These are phyloP conservation scores for Coemansia sp. DNA, from an alignment of 192 early-diverging fungal species.

Conservation along the genomic window DNA sequence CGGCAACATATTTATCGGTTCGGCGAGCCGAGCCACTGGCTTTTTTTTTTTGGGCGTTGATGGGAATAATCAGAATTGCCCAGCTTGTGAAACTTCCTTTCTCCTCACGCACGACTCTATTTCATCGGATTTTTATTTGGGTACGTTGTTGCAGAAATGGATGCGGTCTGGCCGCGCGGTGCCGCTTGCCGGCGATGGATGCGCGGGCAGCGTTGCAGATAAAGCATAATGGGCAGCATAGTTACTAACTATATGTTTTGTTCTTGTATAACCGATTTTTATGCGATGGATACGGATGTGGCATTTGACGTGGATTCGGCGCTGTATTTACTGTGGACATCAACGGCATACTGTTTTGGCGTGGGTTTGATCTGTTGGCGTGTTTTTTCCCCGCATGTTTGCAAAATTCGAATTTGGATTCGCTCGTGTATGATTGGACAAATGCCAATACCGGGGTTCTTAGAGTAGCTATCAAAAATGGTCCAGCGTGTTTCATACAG, in stretches of 20 bases:
- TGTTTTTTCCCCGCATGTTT: too few species aligned
- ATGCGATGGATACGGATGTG: too few species aligned
- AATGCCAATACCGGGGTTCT: neutral
- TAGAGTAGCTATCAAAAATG: conserved; percentile 49
- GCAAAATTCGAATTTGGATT: too few species aligned
- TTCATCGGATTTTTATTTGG: conserved; percentile 7
- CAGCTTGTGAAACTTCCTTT: conserved; percentile 11
- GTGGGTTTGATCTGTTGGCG: too few species aligned
- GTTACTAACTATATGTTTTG: too few species aligned
- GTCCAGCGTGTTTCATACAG: conserved; percentile 80
- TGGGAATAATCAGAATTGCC: neutral
- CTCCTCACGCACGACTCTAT: conserved; percentile 15
- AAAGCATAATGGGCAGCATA: neutral
- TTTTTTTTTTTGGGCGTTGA: neutral
- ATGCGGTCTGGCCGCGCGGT: conserved; percentile 1
- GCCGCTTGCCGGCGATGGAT: too few species aligned
- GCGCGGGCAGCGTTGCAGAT: neutral
- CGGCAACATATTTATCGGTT: neutral
- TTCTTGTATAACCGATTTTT: too few species aligned
- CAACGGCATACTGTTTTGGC: too few species aligned
- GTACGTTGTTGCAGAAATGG: conserved; percentile 13
- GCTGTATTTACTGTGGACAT: too few species aligned
- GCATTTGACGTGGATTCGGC: too few species aligned
- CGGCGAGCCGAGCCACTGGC: neutral
- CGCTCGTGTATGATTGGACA: too few species aligned